Percentiles rank a stretch among this genome's conserved stretches.
Evolutionary conservation across 192 early-diverging fungal species (phyloP).

Genomic region (Coemansia pectinata): DNA sequence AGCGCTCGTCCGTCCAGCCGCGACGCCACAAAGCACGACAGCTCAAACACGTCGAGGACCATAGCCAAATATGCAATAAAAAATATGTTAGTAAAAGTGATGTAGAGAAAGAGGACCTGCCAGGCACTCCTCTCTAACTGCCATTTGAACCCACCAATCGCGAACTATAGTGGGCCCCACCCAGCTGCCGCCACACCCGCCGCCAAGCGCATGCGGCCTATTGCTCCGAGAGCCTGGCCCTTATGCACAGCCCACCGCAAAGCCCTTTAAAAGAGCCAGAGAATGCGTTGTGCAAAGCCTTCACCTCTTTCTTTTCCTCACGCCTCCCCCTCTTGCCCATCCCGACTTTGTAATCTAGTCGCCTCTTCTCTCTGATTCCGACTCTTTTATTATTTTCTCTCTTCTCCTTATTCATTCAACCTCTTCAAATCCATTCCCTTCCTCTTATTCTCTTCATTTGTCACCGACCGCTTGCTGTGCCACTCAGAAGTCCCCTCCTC

Average conservation of each 20-base stretch:
- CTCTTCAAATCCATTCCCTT: neutral
- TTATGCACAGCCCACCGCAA: neutral
- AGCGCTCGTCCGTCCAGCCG: conserved; percentile 50
- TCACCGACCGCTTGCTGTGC: conserved; percentile 9
- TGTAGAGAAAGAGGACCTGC: conserved; percentile 1
- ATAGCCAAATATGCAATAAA: conserved; percentile 3
- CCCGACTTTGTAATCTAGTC: conserved; percentile 35
- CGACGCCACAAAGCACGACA: conserved; percentile 50
- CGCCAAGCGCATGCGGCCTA: neutral
- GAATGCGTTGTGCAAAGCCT: neutral
- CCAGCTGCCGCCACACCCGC: neutral
- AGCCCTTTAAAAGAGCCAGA: neutral
- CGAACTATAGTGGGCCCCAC: neutral
- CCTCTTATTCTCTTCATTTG: conserved; percentile 1
- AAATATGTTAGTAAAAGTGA: neutral
- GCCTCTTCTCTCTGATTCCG: conserved; percentile 12
- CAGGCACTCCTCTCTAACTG: neutral
- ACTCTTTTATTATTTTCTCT: neutral
- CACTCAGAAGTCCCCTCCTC: neutral
- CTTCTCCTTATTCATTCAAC: neutral
- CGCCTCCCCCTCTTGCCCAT: conserved; percentile 6
- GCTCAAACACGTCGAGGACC: conserved; percentile 38
- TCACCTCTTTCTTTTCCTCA: conserved; percentile 8
- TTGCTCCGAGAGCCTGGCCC: neutral
- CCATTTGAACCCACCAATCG: neutral